phyloP scores from a whole-genome alignment of 1,284 basidiomycete species.

The Apiotrichum domesticum region DNA sequence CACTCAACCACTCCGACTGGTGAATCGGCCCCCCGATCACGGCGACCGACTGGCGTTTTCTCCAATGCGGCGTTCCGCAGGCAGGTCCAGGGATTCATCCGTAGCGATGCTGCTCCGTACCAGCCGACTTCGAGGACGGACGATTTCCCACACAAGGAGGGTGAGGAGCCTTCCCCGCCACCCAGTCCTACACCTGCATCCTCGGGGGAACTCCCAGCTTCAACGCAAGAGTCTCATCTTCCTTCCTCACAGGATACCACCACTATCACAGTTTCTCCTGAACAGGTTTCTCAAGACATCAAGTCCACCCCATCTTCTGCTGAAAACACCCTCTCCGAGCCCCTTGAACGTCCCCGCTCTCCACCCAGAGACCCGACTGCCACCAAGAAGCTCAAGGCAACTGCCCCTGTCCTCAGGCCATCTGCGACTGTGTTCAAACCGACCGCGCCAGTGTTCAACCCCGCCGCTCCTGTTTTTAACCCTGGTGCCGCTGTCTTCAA shows the following conservation, averaged over 20 bases:
- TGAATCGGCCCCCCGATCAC: neutral
- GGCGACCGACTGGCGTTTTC: neutral
- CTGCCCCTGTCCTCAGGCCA: neutral
- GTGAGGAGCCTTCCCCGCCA: neutral
- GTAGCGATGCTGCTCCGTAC: neutral
- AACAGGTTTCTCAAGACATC: neutral
- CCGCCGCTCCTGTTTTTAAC: neutral
- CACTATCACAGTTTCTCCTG: no score
- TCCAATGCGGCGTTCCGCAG: constrained; percentile 5
- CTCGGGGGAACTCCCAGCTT: neutral
- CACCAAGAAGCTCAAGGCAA: constrained; percentile 1
- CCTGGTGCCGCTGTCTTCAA: neutral
- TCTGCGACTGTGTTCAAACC: neutral
- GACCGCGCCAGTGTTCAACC: neutral
- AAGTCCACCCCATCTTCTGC: neutral
- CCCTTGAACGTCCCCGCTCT: neutral
- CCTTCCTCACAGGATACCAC: no score
- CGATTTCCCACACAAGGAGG: neutral
- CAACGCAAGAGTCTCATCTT: no score
- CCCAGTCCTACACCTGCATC: neutral
- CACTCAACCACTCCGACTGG: neutral
- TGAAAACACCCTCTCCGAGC: neutral
- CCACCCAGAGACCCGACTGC: neutral
- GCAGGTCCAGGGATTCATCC: constrained; percentile 9
- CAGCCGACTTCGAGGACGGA: neutral